Evolutionary conservation across 441 rosid genomes (phyloP).

Genomic region (Gossypium aridum): DNA sequence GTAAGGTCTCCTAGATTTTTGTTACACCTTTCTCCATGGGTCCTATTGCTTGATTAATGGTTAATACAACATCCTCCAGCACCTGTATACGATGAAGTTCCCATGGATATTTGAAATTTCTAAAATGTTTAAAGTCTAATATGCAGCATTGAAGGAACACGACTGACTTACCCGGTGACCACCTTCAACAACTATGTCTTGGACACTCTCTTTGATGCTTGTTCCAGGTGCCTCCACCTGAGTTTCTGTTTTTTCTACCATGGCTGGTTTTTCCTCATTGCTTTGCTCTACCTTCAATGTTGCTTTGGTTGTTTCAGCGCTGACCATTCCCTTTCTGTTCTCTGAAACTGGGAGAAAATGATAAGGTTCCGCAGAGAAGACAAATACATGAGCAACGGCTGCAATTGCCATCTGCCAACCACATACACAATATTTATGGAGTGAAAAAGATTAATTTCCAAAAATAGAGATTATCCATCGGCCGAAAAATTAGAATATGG

Average conservation of each 20-base stretch:
- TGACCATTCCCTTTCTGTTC: constrained; percentile 21
- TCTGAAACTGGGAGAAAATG: constrained; percentile 31
- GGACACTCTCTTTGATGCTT: constrained; percentile 69
- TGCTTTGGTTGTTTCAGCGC: constrained; percentile 35
- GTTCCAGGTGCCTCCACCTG: constrained; percentile 73
- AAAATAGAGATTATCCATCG: no score
- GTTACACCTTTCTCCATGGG: constrained; percentile 82
- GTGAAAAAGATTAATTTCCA: not conserved
- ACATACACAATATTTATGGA: not conserved
- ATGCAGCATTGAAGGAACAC: not conserved
- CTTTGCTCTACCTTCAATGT: constrained; percentile 32
- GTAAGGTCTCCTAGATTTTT: constrained; percentile 65
- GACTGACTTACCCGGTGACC: constrained; percentile 59
- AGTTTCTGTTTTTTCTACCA: constrained; percentile 40
- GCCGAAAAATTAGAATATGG: not conserved
- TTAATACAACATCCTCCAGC: constrained; percentile 70
- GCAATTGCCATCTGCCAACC: constrained; percentile 74
- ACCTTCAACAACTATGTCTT: constrained; percentile 74
- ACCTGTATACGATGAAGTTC: constrained; percentile 33
- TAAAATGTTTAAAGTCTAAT: not conserved
- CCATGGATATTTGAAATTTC: not conserved
- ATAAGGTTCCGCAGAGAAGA: constrained; percentile 66
- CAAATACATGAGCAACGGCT: constrained; percentile 72
- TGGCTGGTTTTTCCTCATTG: constrained; percentile 19
- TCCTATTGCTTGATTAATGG: constrained; percentile 83